Base-by-base conservation (phyloP, 768 basidiomycete species). In the Tricholoma sp. region DNA sequence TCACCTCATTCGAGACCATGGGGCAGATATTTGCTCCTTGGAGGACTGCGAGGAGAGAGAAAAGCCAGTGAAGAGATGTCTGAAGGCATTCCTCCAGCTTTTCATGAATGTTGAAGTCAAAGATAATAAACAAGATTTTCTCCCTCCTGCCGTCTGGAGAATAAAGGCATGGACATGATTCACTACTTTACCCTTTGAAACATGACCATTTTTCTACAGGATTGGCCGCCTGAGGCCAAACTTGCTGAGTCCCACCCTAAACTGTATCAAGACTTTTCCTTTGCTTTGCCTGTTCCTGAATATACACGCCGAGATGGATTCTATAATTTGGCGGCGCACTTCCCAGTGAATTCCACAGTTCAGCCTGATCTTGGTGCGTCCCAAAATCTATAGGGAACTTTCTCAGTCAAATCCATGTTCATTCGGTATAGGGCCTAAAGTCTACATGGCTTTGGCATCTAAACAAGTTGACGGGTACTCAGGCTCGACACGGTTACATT, bases 211-310 rank as follows among this genome's bases (percentile, higher is more conserved):
- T 8, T 37, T 16, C 21, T 49, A 12, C 6, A 94, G 88, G 94
- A 98, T 72, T 98, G 94, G 94, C 94, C 94, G 2, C 82, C 89
- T 0, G 84, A 86, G 5, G 79, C 83, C 0, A 92, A 95, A 61
- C 95, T 98, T 5, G n/a, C n/a, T n/a, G n/a, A n/a, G n/a, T n/a
- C n/a, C n/a, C n/a, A n/a, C n/a, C n/a, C n/a, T n/a, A n/a, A n/a
- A n/a, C n/a, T n/a, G n/a, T n/a, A n/a, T n/a, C n/a, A n/a, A n/a
- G n/a, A n/a, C n/a, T n/a, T n/a, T n/a, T n/a, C n/a, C n/a, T n/a
- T n/a, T n/a, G n/a, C n/a, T n/a, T n/a, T n/a, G n/a, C n/a, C n/a
- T n/a, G n/a, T n/a, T n/a, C n/a, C n/a, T n/a, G n/a, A n/a, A n/a
- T n/a, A n/a, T n/a, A n/a, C n/a, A n/a, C n/a, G n/a, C n/a, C n/a